phyloP scores from a whole-genome alignment of 306 rosid species.

The Begonia fuchsioides region DNA sequence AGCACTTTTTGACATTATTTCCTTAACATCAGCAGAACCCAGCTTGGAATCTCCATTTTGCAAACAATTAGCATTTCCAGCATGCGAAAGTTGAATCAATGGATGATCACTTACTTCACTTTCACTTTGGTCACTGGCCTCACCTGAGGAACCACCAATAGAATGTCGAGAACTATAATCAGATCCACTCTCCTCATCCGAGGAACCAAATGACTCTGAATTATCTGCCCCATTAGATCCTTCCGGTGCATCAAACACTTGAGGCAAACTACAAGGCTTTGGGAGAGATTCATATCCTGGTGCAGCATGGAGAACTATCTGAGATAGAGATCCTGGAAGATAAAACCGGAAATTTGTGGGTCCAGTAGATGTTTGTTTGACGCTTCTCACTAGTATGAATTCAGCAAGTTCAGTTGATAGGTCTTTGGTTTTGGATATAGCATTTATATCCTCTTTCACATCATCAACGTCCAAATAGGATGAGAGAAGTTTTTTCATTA shows the following conservation, averaged over 20 bases:
- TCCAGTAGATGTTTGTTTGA: conserved; percentile 33
- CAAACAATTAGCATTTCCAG: conserved; percentile 24
- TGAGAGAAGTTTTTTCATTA: conserved; percentile 43
- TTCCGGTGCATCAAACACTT: conserved; percentile 12
- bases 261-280: conserved; percentile 64
- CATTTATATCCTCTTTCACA: conserved; percentile 20
- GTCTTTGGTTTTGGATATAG: conserved; percentile 22
- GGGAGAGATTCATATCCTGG: conserved; percentile 99
- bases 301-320: conserved; percentile 93
- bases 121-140: conserved; percentile 29
- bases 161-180: conserved; percentile 55
- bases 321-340: conserved; percentile 96
- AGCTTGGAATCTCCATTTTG: conserved; percentile 39
- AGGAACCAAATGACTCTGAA: conserved; percentile 45
- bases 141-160: conserved; percentile 37
- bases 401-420: conserved; percentile 38
- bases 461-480: conserved; percentile 33
- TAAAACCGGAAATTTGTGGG: conserved; percentile 53
- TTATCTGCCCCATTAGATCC: conserved; percentile 33
- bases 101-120: conserved; percentile 31
- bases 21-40: conserved; percentile 38
- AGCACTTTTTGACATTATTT: conserved; percentile 61
- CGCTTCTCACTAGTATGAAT: conserved; percentile 38
- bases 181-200: conserved; percentile 61
- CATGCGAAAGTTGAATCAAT: conserved; percentile 63